These are phyloP conservation scores for Nakazawaea peltata DNA, from an alignment of 805 yeast genomes.

Conservation along the genomic window DNA sequence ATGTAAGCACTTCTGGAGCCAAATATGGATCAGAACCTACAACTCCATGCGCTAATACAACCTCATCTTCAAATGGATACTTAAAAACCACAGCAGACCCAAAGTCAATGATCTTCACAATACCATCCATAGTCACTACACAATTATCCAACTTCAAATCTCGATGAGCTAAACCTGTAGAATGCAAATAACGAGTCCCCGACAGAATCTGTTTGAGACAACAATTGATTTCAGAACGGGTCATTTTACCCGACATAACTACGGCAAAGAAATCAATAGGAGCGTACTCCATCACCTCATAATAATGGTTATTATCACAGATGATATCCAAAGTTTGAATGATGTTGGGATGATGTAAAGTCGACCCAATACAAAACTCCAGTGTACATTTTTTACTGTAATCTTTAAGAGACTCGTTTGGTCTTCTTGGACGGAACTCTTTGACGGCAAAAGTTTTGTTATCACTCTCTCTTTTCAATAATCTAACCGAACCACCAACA, in stretches of 20 bases:
- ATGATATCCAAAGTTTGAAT: constrained; percentile 73
- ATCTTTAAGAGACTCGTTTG: constrained; percentile 64
- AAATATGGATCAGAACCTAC: constrained; percentile 84
- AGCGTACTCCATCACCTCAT: constrained; percentile 80
- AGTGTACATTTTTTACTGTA: constrained; percentile 84
- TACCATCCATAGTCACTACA: constrained; percentile 67
- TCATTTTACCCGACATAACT: constrained; percentile 80
- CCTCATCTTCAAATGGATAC: constrained; percentile 59
- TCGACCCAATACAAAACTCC: constrained; percentile 82
- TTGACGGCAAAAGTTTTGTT: constrained; percentile 74
- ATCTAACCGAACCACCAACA: constrained; percentile 82
- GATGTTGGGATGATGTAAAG: constrained; percentile 73
- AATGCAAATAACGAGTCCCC: constrained; percentile 69
- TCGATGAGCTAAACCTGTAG: constrained; percentile 75
- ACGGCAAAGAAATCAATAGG: constrained; percentile 81
- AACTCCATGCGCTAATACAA: constrained; percentile 61
- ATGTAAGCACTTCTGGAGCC: constrained; percentile 69
- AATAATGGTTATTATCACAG: constrained; percentile 61
- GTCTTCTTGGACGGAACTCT: constrained; percentile 67
- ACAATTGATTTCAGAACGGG: constrained; percentile 75
- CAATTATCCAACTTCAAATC: constrained; percentile 81
- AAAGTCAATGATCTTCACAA: constrained; percentile 72
- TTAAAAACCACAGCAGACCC: constrained; percentile 80
- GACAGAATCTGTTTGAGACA: constrained; percentile 66
- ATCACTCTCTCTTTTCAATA: constrained; percentile 61